Base-by-base conservation (phyloP, 163 green algal species). In the Trebouxia gelatinosa region DNA sequence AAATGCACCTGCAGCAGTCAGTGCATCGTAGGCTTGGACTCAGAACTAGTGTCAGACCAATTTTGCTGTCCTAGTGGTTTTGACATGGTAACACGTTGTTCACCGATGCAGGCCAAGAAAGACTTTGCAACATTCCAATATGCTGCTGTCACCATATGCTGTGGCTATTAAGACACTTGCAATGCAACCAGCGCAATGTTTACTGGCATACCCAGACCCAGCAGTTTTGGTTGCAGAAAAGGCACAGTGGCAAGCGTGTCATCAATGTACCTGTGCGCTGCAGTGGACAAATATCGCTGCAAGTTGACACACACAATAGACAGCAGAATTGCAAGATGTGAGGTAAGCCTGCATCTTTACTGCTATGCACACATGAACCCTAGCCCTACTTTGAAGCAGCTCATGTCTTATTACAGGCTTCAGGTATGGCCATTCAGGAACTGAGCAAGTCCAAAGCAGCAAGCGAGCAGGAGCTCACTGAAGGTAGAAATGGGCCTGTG, bases 1-100 rank as follows among this genome's bases (percentile, higher is more conserved):
- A 98, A 83, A 87, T 98, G 94, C 38, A 95, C 82, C 89, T 97
- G 87, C 43, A 70, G 32, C 11, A 3, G 23, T n/a, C 31, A 46
- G 3, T 19, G 19, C 48, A 59, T 2, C 19, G 48, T 59, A 1
- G 26, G 48, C 19, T n/a, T n/a, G n/a, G n/a, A n/a, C n/a, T n/a
- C n/a, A n/a, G n/a, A n/a, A n/a, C n/a, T n/a, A n/a, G n/a, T n/a
- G n/a, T n/a, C n/a, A n/a, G n/a, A 62, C 51, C 29, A 34, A 13
- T 62, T 0, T 34, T 28, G 5, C 51, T 34, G 51, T 62, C 19
- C 13, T 62, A 29, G 51, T 62, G 51, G 23, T 1, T 11, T 26
- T 9, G 21, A 62, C 51, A 62, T 62, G 5, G 9, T 13, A 54
- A 54, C 43, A 54, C 13, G 13, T 54, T 13, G 13, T 9, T 9